Percentiles rank a stretch among this genome's conserved stretches.
Evolutionary conservation across 2,329 filamentous ascomycete species (phyloP).

Genomic region (Ampelomyces quisqualis): DNA sequence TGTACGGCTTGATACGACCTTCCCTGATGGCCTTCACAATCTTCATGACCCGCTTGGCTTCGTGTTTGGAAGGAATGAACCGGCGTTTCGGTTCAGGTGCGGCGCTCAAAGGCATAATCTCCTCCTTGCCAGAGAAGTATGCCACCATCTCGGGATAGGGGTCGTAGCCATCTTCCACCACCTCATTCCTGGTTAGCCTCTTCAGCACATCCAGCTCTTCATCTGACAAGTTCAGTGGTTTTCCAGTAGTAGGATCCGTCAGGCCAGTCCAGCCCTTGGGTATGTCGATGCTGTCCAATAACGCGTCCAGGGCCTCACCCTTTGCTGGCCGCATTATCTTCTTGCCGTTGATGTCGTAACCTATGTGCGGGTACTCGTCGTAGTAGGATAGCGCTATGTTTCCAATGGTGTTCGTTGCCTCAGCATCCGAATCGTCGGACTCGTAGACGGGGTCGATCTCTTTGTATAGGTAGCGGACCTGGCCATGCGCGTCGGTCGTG

Average conservation of each 20-base stretch:
- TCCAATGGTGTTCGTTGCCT: constrained; percentile 85
- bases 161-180: constrained; percentile 84
- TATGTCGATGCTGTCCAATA: constrained; percentile 94
- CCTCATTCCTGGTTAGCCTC: constrained; percentile 84
- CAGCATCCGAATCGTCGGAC: constrained; percentile 88
- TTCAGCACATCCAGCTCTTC: constrained; percentile 88
- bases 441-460: constrained; percentile 96
- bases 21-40: constrained; percentile 93
- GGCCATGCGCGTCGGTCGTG: constrained; percentile 83
- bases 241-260: constrained; percentile 90
- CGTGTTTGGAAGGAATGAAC: constrained; percentile 95
- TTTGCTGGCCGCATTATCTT: constrained; percentile 95
- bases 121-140: constrained; percentile 87
- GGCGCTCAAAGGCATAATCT: constrained; percentile 91
- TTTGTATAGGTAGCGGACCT: constrained; percentile 84
- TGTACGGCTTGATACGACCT: constrained; percentile 89
- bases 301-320: constrained; percentile 86
- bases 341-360: constrained; percentile 98
- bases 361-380: constrained; percentile 96
- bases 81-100: constrained; percentile 94
- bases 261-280: constrained; percentile 97
- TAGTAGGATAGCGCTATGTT: constrained; percentile 94
- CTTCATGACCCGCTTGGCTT: constrained; percentile 95
- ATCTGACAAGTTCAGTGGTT: constrained; percentile 81
- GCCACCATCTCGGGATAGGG: constrained; percentile 91